Conservation (phyloP, 805 yeast species). For the Yarrowia sp. region DNA sequence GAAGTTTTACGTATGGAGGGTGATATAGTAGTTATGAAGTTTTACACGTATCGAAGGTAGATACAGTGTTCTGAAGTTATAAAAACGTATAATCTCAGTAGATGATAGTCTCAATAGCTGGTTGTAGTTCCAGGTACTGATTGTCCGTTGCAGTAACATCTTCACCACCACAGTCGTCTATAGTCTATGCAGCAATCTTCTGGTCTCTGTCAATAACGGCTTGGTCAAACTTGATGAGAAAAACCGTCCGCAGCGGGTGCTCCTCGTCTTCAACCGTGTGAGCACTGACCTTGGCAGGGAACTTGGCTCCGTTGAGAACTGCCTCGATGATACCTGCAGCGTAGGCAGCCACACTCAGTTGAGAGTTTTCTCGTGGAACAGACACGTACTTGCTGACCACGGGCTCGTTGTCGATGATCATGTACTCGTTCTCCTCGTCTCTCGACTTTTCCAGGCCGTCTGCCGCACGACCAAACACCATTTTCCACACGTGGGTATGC, state of each 20-base stretch:
- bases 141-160: too few species aligned
- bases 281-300: conserved; percentile 76
- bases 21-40: conserved; percentile 14
- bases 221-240: conserved; percentile 62
- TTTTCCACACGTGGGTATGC: conserved; percentile 68
- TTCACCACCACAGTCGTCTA: too few species aligned
- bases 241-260: conserved; percentile 66
- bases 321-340: conserved; percentile 86
- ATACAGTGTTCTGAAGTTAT: too few species aligned
- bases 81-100: too few species aligned
- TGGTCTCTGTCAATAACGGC: conserved; percentile 30
- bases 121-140: too few species aligned
- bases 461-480: conserved; percentile 68
- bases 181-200: conserved; percentile 10
- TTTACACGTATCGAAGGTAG: too few species aligned
- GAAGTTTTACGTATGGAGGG: too few species aligned
- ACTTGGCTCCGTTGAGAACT: conserved; percentile 66
- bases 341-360: conserved; percentile 75
- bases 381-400: conserved; percentile 66
- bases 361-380: conserved; percentile 74
- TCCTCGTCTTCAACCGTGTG: conserved; percentile 65
- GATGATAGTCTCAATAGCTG: neutral
- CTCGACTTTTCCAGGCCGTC: conserved; percentile 73
- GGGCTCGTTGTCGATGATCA: conserved; percentile 78
- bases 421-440: conserved; percentile 61